Evolutionary conservation across 179 eudicot genomes (phyloP), one percentile per base, ranked within the genome.

Genomic region (Actinidia chinensis): DNA sequence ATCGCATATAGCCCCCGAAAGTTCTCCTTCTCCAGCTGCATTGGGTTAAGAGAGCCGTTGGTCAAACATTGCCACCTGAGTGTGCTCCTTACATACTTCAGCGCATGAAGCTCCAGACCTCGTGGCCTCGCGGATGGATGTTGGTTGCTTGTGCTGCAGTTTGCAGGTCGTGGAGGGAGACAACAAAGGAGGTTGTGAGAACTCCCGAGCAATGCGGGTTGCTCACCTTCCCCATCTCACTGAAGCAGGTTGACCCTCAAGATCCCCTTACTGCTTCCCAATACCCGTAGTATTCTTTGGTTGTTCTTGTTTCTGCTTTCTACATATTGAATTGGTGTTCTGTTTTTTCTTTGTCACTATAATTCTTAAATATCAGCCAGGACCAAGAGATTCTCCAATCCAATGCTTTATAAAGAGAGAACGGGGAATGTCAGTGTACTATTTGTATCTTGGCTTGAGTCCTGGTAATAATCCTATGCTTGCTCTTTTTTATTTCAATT

Each of bases 391-490:
- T 78, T 76, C 84, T 78, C 88, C 86, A 15, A 84, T 89, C 78
- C 92, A 87, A 54, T 89, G 92, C 82, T 89, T 76, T 74, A 84
- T 89, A 63, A 84, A 76, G 79, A 83, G 92, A 84, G 89, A 87
- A 17, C 83, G 88, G 80, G 83, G 75, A 13, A 75, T 81, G 10
- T 89, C 88, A 44, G 85, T 85, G 1, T 89, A 75, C 75, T 64
- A 78, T 65, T 65, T 89, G 61, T 89, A 86, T 82, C 88, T 89
- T 73, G 90, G 90, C 68, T 79, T 87, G 73, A 86, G 83, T 71
- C 88, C 90, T 50, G 92, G 92, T 87, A 81, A 76, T 86, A 18
- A 51, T 69, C 36, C 70, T 60, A 47, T 74, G 43, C 64, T 67
- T 9, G 58, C 71, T 79, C 22, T 68, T 18, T 73, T 54, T 44